These are phyloP conservation scores for Ceratobasidium sp. DNA, from an alignment of 1,284 basidiomycete species.

Conservation along the genomic window DNA sequence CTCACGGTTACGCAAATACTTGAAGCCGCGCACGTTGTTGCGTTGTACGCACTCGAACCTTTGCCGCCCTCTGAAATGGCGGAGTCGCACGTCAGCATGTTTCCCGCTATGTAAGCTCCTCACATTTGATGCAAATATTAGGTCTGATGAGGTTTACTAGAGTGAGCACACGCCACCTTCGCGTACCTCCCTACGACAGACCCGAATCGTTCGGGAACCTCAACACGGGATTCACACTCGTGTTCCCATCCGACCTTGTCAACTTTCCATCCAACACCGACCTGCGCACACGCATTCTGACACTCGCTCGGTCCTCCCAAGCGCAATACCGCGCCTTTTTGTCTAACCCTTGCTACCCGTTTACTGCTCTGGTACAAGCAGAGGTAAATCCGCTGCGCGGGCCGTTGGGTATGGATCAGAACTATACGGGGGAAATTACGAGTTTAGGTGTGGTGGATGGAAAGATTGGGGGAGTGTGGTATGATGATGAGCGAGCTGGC, in stretches of 20 bases:
- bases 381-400: conserved; percentile 19
- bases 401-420: conserved; percentile 4
- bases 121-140: not conserved
- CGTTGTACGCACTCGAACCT: conserved; percentile 22
- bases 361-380: not conserved
- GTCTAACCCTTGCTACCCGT: conserved; percentile 10
- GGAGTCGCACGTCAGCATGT: conserved; percentile 17
- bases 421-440: conserved; percentile 9
- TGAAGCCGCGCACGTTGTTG: conserved; percentile 28
- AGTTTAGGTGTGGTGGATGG: conserved; percentile 19
- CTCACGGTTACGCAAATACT: conserved; percentile 26
- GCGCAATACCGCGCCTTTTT: conserved; percentile 27
- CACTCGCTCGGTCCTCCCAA: conserved; percentile 6
- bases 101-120: conserved; percentile 21
- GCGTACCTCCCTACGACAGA: conserved; percentile 16
- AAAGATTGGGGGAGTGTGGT: conserved; percentile 17
- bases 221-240: conserved; percentile 10
- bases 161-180: conserved; percentile 31
- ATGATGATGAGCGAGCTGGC: not conserved
- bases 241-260: conserved; percentile 3
- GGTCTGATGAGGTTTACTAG: not conserved
- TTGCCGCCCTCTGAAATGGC: not conserved
- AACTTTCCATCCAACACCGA: not conserved
- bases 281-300: not conserved
- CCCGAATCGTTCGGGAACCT: conserved; percentile 16